Base-by-base conservation (phyloP, 768 basidiomycete genomes). In the Kwoniella europaea region DNA sequence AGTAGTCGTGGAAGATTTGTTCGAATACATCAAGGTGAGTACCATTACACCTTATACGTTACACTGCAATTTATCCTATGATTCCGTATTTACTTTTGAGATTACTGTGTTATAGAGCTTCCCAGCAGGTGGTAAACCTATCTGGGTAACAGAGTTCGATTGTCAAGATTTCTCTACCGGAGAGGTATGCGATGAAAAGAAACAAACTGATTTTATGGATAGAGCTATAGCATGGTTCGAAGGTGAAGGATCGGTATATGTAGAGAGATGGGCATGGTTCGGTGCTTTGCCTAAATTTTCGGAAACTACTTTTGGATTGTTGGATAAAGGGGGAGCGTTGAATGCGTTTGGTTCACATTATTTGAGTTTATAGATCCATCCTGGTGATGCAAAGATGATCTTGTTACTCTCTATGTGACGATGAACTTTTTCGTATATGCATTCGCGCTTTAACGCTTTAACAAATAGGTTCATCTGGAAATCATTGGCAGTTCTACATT, bases 211-310 rank as follows among this genome's bases (percentile, higher is more conserved):
- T 1, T 82, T 82, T 68, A 78, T 80, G 76, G 71, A 71, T 55
- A 74, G 66, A 7, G 63, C 74, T 6, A 70, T 79, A 53, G 63
- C 50, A 6, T 79, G 64, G 63, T 72, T 79, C 68, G 46, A 65
- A 53, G 68, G 68, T 50, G 75, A 74, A 18, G 74, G 77, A 2
- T 50, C 52, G 10, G 56, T 35, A 41, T 60, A 69, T 9, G 78
- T 82, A 2, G 69, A 76, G 54, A 50, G 79, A 42, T 79, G 76
- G 75, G 61, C 75, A 18, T 82, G 75, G 74, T 82, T 79, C 61
- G 80, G 80, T 29, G 74, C 77, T 10, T 74, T 78, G 61, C 69
- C 76, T 13, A 56, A 66, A n/a, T 43, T 18, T 20, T 29, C 12
- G 0, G 60, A 41, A 44, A 65, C 74, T 55, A 58, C 63, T 24